These are phyloP conservation scores for Mentha longifolia DNA, from an alignment of 257 asterid genomes.

Conservation along the genomic window DNA sequence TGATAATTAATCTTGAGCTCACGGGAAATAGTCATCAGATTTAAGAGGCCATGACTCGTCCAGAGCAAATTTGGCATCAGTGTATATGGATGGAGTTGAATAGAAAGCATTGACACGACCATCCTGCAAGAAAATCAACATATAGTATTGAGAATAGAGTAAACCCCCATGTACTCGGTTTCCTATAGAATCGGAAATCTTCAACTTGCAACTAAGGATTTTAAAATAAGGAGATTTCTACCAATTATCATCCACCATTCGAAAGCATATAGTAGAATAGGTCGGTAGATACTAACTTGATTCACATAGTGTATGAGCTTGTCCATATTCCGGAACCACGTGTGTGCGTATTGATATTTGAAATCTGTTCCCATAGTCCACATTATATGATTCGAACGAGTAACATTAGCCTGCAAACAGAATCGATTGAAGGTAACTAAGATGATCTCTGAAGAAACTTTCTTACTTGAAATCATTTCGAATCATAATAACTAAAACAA, in stretches of 20 bases:
- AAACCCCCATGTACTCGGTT: conserved; percentile 2
- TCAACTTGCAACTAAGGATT: conserved; percentile 1
- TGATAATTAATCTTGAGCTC: conserved; percentile 42
- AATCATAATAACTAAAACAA: background rate
- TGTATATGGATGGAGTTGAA: conserved; percentile 90
- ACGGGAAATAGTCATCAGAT: conserved; percentile 93
- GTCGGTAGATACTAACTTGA: conserved; percentile 50
- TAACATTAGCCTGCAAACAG: conserved; percentile 77
- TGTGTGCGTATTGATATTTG: conserved; percentile 85
- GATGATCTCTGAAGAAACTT: conserved; percentile 3
- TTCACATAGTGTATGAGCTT: conserved; percentile 97
- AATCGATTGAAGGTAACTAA: conserved; percentile 20
- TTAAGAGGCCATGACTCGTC: conserved; percentile 93
- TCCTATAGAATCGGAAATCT: background rate
- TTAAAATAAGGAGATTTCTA: background rate
- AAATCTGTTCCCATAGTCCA: conserved; percentile 99
- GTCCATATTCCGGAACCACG: conserved; percentile 95
- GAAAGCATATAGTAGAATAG: conserved; percentile 12
- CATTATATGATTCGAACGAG: conserved; percentile 95
- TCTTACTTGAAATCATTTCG: conserved; percentile 17
- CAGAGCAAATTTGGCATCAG: conserved; percentile 85
- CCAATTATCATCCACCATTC: background rate
- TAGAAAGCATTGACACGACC: conserved; percentile 98
- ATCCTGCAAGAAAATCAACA: conserved; percentile 57
- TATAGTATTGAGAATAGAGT: conserved; percentile 18